Evolutionary conservation across 2,329 filamentous ascomycete species (phyloP), one percentile per base, ranked within the genome.

Genomic region (Saccharata proteae): DNA sequence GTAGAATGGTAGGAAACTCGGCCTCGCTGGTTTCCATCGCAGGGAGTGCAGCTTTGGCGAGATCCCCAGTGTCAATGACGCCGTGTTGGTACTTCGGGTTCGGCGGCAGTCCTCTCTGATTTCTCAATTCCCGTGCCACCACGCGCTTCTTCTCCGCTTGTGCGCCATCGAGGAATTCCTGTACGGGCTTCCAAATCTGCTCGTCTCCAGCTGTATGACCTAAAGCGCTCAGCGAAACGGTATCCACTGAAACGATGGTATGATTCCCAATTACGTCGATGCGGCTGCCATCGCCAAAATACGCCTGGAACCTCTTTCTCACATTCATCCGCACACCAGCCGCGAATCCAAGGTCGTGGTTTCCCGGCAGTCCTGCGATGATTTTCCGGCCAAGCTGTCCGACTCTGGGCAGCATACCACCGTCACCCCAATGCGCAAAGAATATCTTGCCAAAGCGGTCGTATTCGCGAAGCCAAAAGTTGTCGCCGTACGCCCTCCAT

Each of bases 231-330:
- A 96, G 57, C 0, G 86, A 94, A 4, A 93, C 77, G 0, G 79
- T 74, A 51, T 98, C 90, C 6, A 98, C 69, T 1, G 84, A 92
- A 13, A 98, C 82, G 50, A 98, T 85, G 0, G 84, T 92, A 52
- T 98, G 90, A 49, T 98, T 98, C 9, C 83, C 90, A 32, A 96
- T 69, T 4, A 96, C 69, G 52, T 96, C 85, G 13, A 98, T 76
- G 6, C 83, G 69, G 54, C 94, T 96, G n/a, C 77, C 73, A 34
- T 90, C 78, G 4, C 90, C 90, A 57, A 98, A 96, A 50, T 78
- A 93, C 3, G 78, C 74, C 46, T 79, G 73, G 53, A 96, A 98
- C 11, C 90, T 69, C 45, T 90, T 68, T 30, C 86, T 72, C 19
- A 93, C 83, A 0, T 80, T 67, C 6, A 78, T 51, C 50, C 93